Percentiles rank a stretch among this genome's conserved stretches.
Conservation (phyloP, 108 stramenopile species). For the Conticribra weissflogii region DNA sequence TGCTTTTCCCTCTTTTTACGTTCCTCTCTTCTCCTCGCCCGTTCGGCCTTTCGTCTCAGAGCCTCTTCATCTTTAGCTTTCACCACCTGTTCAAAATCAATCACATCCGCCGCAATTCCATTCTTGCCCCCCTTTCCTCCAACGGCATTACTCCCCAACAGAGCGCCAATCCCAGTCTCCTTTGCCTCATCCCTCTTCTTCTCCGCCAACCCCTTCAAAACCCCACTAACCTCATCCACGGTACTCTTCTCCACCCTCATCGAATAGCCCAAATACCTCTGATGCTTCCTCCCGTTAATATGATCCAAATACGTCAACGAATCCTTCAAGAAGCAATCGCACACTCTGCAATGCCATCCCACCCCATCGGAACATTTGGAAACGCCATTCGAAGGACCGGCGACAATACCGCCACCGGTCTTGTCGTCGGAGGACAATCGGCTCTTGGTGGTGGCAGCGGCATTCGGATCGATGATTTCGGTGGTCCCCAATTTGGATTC, state of each 20-base stretch:
- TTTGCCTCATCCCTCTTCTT: conserved; percentile 44
- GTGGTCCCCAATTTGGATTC: conserved; percentile 86
- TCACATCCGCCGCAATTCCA: conserved; percentile 6
- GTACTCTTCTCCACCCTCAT: conserved; percentile 94
- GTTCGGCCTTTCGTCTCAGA: conserved; percentile 61
- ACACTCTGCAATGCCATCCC: conserved; percentile 96
- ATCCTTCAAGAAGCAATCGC: conserved; percentile 95
- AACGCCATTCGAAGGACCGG: conserved; percentile 48
- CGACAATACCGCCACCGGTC: too few species aligned
- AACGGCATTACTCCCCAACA: conserved; percentile 16
- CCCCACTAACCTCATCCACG: conserved; percentile 66
- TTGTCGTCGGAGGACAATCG: conserved; percentile 11
- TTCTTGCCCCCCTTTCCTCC: conserved; percentile 46
- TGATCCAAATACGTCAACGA: conserved; percentile 94
- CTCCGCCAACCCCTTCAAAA: conserved; percentile 49
- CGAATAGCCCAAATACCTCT: conserved; percentile 90
- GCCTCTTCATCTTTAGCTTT: conserved; percentile 77
- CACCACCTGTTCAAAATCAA: conserved; percentile 67
- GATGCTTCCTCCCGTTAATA: conserved; percentile 96
- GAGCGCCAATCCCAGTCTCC: conserved; percentile 11
- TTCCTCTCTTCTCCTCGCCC: conserved; percentile 69
- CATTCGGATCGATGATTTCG: conserved; percentile 84
- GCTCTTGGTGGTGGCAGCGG: conserved; percentile 48
- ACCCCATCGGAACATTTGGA: conserved; percentile 71
- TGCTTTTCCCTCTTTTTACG: conserved; percentile 58